These are phyloP conservation scores for Pinus tabuliformis DNA, from an alignment of 75 land plant genomes.

Conservation along the genomic window DNA sequence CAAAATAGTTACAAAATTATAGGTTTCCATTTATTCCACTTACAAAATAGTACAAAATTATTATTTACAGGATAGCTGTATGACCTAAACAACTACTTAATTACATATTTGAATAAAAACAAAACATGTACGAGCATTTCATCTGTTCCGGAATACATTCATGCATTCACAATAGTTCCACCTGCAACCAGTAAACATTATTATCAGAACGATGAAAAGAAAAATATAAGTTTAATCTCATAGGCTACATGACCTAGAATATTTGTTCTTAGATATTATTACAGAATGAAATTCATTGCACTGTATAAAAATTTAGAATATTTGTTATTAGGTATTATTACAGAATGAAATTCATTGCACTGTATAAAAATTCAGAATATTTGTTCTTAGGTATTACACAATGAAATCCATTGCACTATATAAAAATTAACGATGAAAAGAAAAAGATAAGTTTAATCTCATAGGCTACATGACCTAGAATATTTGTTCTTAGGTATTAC, in stretches of 20 bases:
- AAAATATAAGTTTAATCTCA: background rate
- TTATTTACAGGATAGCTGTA: too few relatives aligned
- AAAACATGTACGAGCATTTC: background rate
- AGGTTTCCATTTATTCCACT: too few relatives aligned
- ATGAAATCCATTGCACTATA: background rate
- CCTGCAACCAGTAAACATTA: slow-evolving; percentile 5
- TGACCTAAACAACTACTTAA: too few relatives aligned
- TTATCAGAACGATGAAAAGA: too few relatives aligned
- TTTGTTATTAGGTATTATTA: background rate
- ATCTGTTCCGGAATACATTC: background rate
- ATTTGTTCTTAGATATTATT: background rate
- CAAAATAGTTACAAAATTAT: too few relatives aligned
- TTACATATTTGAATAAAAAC: too few relatives aligned
- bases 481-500: background rate
- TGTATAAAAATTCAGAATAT: background rate
- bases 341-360: background rate
- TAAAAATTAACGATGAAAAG: too few relatives aligned
- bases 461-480: background rate
- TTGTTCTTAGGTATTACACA: background rate
- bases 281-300: background rate
- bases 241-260: background rate
- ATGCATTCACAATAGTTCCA: slow-evolving; percentile 15
- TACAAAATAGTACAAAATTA: too few relatives aligned
- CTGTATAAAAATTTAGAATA: background rate
- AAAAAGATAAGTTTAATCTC: background rate